Conservation (phyloP, 371 early-diverging fungal species). For the Syncephalastrum racemosum region DNA sequence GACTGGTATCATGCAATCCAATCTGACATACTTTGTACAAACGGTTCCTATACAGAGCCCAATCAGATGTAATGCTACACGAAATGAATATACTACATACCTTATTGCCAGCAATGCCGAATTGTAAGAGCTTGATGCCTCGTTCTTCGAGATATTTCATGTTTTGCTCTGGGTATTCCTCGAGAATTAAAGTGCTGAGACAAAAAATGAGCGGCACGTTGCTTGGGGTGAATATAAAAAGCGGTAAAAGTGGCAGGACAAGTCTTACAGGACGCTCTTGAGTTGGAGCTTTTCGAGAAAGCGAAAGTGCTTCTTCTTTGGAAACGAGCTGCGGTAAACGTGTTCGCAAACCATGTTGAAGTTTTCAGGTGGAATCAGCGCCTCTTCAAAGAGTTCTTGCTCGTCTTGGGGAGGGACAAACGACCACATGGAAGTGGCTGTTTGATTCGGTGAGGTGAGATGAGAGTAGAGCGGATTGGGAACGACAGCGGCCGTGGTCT, state of each 20-base stretch:
- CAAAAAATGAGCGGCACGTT: constrained; percentile 1
- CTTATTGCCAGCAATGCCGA: constrained; percentile 96
- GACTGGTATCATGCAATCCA: neutral
- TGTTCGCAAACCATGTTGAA: constrained; percentile 91
- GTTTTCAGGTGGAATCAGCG: constrained; percentile 87
- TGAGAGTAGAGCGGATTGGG: too few relatives aligned
- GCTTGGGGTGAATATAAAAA: neutral
- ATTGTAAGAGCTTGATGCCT: constrained; percentile 83
- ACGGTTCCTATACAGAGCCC: constrained; percentile 77
- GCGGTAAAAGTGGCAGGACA: neutral
- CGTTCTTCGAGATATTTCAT: constrained; percentile 85
- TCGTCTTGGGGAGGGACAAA: constrained; percentile 33
- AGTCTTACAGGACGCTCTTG: constrained; percentile 80
- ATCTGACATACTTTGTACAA: constrained; percentile 83
- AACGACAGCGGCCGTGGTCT: too few relatives aligned
- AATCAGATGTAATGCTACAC: neutral
- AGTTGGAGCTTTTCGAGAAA: constrained; percentile 90
- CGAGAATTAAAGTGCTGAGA: constrained; percentile 81
- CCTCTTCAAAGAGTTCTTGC: constrained; percentile 54
- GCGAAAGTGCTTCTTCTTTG: constrained; percentile 87
- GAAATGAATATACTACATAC: constrained; percentile 28
- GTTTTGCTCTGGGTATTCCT: constrained; percentile 95
- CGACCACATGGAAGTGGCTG: too few relatives aligned
- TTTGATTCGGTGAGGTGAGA: too few relatives aligned
- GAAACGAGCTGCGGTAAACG: constrained; percentile 91